Base-by-base conservation (phyloP, 1,284 basidiomycete genomes). In the Bothia castanella region DNA sequence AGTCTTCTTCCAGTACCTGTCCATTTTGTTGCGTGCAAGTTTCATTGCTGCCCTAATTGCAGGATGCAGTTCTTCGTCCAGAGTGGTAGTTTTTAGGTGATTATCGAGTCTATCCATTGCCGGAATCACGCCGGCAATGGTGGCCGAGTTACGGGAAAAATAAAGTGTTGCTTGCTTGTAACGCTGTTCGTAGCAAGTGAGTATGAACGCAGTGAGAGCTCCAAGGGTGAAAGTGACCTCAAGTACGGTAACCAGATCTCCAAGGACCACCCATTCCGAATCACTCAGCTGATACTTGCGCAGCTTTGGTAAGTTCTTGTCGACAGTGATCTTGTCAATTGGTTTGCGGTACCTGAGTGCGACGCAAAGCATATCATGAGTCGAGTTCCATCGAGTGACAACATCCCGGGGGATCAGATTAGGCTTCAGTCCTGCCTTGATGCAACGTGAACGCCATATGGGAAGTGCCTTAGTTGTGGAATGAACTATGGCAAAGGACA, bases 1-100 rank as follows among this genome's bases (percentile, higher is more conserved):
- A n/a, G n/a, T n/a, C n/a, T n/a, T 25, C n/a, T 42, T 36, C 47
- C 47, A 48, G 14, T 48, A 48, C n/a, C 12, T 19, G 14, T 48
- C 39, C 39, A 48, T 42, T 14, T 48, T 48, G 40, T 48, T 48
- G 5, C 13, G 6, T 2, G 47, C 35, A 13, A 49, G 47, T 12
- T 36, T n/a, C 35, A 49, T 49, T 11, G 41, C 47, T 3, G 27
- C 14, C 4, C 36, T 9, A 2, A 49, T 31, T 0, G 27, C 41
- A 5, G 41, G 2, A 8, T 30, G 10, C 5, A 42, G 14, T 3
- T 1, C 1, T 40, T 35, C 8, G n/a, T n/a, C n/a, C 10, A 35
- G 5, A 1, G 31, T 25, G 7, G 20, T 10, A 6, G 36, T 3
- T 2, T 42, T 14, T 0, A 44, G 21, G 9, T 48, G 23, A 9